Percentiles rank a stretch among this genome's conserved stretches.
phyloP scores from a whole-genome alignment of 495 filamentous ascomycete genomes.

The Niebla homalea region DNA sequence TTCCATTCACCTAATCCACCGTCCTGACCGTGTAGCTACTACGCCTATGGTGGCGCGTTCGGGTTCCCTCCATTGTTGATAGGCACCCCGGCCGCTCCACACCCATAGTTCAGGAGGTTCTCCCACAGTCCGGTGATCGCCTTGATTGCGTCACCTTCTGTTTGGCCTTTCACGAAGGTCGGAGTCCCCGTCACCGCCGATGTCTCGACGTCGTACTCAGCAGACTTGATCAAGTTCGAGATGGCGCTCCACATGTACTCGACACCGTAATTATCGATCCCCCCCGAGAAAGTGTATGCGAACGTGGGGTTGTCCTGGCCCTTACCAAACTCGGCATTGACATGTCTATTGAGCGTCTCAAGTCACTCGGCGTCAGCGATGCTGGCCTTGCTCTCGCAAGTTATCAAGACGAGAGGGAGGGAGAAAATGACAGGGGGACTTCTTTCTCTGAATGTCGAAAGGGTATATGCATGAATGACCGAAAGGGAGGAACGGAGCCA shows the following conservation, averaged over 20 bases:
- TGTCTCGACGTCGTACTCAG: not conserved
- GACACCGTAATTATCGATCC: not conserved
- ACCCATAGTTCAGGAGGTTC: not conserved
- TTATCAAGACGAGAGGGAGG: not conserved
- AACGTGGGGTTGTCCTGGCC: not conserved
- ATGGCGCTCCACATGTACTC: not conserved
- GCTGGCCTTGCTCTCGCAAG: not conserved
- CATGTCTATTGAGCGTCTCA: not conserved
- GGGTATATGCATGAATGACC: too few species aligned
- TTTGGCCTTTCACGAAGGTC: not conserved
- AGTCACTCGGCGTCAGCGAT: not conserved
- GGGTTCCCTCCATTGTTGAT: not conserved
- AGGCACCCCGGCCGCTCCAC: not conserved
- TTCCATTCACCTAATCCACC: too few species aligned
- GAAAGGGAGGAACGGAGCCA: not conserved
- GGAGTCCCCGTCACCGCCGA: not conserved
- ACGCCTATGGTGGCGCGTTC: not conserved
- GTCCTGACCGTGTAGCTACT: too few species aligned
- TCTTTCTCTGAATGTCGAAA: not conserved
- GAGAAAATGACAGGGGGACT: not conserved
- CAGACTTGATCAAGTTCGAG: not conserved
- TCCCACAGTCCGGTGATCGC: not conserved
- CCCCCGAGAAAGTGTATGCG: not conserved
- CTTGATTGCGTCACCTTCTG: not conserved
- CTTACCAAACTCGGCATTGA: conserved; percentile 3